Conservation (phyloP, 345 rosid genomes). For the Firmiana major region DNA sequence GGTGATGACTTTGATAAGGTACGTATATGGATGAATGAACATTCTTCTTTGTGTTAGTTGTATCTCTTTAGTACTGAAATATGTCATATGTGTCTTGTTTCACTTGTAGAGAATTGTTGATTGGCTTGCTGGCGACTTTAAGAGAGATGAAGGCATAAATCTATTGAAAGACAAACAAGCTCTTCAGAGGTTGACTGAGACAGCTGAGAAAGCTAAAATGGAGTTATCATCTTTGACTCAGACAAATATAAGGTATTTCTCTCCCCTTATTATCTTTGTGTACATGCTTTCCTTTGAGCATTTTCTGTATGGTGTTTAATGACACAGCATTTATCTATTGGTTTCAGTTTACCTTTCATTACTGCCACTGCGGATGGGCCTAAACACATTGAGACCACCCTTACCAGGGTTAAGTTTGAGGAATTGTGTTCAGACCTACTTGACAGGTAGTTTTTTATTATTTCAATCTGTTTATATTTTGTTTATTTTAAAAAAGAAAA, state of each 20-base stretch:
- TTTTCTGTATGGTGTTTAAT: not conserved
- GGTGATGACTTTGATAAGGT: conserved; percentile 99
- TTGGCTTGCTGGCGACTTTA: conserved; percentile 80
- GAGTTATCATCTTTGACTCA: conserved; percentile 93
- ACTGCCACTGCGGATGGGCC: conserved; percentile 99
- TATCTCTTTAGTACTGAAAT: not conserved
- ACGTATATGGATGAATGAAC: not conserved
- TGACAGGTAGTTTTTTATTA: conserved; percentile 54
- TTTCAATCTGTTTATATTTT: not conserved
- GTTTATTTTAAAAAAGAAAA: not conserved
- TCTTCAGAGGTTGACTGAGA: conserved; percentile 89
- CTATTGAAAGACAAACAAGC: conserved; percentile 98
- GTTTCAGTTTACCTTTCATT: conserved; percentile 86
- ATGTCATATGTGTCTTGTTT: not conserved
- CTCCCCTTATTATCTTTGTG: not conserved
- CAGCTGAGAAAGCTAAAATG: conserved; percentile 97
- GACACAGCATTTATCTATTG: not conserved
- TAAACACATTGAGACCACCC: conserved; percentile 89
- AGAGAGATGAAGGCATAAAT: conserved; percentile 90
- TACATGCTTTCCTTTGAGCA: too few species aligned
- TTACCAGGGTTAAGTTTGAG: conserved; percentile 91
- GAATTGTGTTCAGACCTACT: conserved; percentile 87
- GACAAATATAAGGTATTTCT: conserved; percentile 65
- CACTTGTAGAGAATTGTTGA: conserved; percentile 80
- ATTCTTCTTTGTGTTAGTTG: not conserved